Evolutionary conservation across 129 eudicot genomes (phyloP), one percentile per base, ranked within the genome.

Genomic region (Pseudognaphalium luteoalbum): DNA sequence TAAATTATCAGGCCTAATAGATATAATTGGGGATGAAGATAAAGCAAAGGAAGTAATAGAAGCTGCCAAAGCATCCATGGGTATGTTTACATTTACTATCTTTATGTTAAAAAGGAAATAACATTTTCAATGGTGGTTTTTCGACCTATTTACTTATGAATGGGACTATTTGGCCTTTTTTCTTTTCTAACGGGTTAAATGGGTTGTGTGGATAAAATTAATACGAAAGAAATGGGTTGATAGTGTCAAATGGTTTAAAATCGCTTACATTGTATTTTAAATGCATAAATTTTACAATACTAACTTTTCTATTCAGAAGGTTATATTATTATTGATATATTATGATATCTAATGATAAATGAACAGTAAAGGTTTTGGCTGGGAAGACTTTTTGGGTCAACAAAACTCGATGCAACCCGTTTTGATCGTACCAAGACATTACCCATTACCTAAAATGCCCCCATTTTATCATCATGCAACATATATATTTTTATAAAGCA

Each of bases 11-110:
- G 96, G 84, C 39, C 42, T 94, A 28, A 86, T 89, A 9, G 98
- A 93, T 32, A 80, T 90, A 44, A 82, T 93, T 51, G 96, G 95
- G 9, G 98, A 93, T 82, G 98, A 94, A 81, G 97, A 94, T 59
- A 94, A 94, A 85, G 97, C 98, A 32, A 94, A 86, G 87, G 98
- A 94, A 86, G 88, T 94, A 33, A 83, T 94, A 12, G 98, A 91
- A 82, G 97, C 98, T 79, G 88, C 97, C 58, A 94, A 94, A 81
- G 93, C 98, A 66, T 94, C 97, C 42, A 94, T 94, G 98, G 98
- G 98, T 94, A 91, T 2, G 75, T 16, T 72, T 76, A 75, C 65
- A 47, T 17, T 35, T 35, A 20, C 17, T 52, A 21, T 76, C 12
- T 22, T 28, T 54, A 54, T 54, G 60, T 14, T 6, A 54, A 22